Conservation (phyloP, 2,329 filamentous ascomycete genomes). For the Macrophomina tecta region DNA sequence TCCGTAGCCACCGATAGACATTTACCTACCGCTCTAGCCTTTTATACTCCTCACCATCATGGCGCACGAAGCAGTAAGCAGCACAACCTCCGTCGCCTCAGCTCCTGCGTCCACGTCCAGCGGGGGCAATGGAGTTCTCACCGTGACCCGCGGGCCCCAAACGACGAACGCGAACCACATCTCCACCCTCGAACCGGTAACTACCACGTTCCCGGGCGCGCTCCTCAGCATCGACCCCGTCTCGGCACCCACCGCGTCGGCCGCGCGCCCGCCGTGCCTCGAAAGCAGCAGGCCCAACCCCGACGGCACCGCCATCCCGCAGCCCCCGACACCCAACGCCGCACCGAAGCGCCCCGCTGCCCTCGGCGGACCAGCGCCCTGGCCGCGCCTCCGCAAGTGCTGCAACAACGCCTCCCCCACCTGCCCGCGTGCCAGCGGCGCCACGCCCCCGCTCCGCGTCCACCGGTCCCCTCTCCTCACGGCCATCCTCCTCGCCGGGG, state of each 20-base stretch:
- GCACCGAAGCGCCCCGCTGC: no score
- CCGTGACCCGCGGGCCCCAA: not conserved
- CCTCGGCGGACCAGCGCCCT: no score
- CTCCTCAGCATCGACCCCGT: not conserved
- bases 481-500: no score
- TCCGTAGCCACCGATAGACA: not conserved
- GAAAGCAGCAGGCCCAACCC: no score
- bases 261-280: no score
- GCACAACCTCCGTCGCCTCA: not conserved
- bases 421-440: no score
- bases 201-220: not conserved
- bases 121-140: not conserved
- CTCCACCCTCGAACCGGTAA: not conserved
- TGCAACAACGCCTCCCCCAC: no score
- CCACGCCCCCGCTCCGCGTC: no score
- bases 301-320: no score
- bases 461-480: no score
- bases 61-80: not conserved
- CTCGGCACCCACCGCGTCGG: not conserved
- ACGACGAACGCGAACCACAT: conserved; percentile 7
- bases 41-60: not conserved
- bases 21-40: not conserved
- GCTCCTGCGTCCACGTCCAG: not conserved
- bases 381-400: no score
- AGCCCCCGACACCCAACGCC: no score